These are phyloP conservation scores for Botrytis elliptica DNA, from an alignment of 2,329 filamentous ascomycete species.

Conservation along the genomic window DNA sequence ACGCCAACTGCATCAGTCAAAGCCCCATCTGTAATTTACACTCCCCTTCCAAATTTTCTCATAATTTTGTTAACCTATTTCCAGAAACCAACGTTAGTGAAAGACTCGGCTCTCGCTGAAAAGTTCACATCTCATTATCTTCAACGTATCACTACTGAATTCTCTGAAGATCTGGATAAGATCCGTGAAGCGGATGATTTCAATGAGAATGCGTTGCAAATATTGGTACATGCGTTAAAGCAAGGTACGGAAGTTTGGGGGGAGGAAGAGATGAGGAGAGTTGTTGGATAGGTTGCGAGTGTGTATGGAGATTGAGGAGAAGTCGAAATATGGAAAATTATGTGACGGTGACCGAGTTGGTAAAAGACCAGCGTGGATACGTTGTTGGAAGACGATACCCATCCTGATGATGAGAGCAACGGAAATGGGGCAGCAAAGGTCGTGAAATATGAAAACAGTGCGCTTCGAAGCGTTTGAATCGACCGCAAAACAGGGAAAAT, in stretches of 20 bases:
- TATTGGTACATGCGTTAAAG: conserved; percentile 66
- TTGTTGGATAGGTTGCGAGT: conserved; percentile 24
- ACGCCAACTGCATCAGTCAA: background rate
- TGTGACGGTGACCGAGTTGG: background rate
- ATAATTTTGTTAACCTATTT: background rate
- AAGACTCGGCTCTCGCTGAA: conserved; percentile 47
- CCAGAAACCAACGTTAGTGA: conserved; percentile 23
- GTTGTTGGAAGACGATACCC: background rate
- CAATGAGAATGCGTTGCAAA: conserved; percentile 59
- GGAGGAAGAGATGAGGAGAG: conserved; percentile 48
- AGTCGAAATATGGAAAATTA: background rate
- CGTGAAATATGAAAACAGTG: background rate
- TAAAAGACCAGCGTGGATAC: background rate
- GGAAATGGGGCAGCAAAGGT: background rate
- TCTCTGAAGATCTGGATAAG: conserved; percentile 72
- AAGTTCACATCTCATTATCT: conserved; percentile 59
- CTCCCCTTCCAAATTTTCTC: too few relatives aligned
- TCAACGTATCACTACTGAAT: conserved; percentile 65
- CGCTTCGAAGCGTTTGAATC: background rate
- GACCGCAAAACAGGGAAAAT: background rate
- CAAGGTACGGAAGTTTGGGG: conserved; percentile 65
- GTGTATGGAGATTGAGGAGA: conserved; percentile 18
- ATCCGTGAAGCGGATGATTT: conserved; percentile 70
- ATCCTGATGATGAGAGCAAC: background rate
- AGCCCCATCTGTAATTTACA: background rate